phyloP scores from a whole-genome alignment of 1,139 yeast species.

The Pichia sp. region DNA sequence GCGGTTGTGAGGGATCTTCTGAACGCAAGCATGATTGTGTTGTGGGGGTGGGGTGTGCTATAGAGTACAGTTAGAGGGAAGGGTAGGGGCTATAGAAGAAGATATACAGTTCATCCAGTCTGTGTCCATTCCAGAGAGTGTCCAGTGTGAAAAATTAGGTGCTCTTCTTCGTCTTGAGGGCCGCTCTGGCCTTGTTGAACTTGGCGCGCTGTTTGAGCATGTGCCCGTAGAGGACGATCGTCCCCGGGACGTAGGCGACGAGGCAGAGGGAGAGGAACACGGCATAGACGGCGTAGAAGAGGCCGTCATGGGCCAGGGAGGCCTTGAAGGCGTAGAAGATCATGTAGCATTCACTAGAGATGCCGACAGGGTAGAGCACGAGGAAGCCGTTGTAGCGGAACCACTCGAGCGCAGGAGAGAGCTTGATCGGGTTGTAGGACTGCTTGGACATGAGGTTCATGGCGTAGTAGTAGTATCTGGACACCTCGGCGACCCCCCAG shows the following conservation, averaged over 20 bases:
- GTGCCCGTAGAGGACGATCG: conserved; percentile 79
- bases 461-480: conserved; percentile 86
- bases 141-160: not conserved
- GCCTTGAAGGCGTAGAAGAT: conserved; percentile 42
- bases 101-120: no score
- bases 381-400: conserved; percentile 82
- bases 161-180: conserved; percentile 19
- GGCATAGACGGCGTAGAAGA: conserved; percentile 10
- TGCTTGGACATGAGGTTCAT: conserved; percentile 45
- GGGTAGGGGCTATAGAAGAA: no score
- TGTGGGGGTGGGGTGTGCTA: no score
- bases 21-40: conserved; percentile 5
- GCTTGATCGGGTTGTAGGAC: conserved; percentile 34
- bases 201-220: conserved; percentile 87
- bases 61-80: no score
- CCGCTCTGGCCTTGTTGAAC: conserved; percentile 37
- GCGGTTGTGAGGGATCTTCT: conserved; percentile 7
- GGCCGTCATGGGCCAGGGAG: conserved; percentile 47
- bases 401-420: conserved; percentile 61
- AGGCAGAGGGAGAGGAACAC: conserved; percentile 33
- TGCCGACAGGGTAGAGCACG: conserved; percentile 88
- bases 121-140: no score
- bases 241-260: conserved; percentile 78
- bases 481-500: conserved; percentile 90
- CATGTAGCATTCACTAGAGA: conserved; percentile 75